Conservation (phyloP, 2,329 filamentous ascomycete species). For the Didymella arachidicola region DNA sequence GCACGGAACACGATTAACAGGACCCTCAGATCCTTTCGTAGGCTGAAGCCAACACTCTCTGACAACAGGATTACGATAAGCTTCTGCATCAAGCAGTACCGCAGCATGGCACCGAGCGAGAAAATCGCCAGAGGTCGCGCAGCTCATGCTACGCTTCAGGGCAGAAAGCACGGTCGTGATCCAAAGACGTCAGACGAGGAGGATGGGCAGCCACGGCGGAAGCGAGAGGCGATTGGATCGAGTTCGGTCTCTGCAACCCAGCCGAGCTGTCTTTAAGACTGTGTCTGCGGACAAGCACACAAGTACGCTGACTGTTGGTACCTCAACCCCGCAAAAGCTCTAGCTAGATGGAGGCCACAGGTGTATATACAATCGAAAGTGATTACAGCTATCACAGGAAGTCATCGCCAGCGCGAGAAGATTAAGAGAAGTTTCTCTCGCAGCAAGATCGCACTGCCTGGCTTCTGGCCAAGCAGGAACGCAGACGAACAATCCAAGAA, state of each 20-base stretch:
- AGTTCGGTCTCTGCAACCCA: background rate
- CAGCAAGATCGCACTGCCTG: background rate
- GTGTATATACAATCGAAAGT: background rate
- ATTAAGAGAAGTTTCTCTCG: too few relatives aligned
- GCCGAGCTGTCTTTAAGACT: background rate
- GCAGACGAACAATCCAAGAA: background rate
- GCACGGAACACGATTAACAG: too few relatives aligned
- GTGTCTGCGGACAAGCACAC: background rate
- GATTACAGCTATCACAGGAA: background rate
- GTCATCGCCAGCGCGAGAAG: background rate
- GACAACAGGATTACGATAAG: background rate
- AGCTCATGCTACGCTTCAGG: background rate
- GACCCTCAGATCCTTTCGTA: background rate
- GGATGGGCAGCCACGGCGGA: background rate
- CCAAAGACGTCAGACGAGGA: background rate
- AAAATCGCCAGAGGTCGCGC: background rate
- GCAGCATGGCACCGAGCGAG: background rate
- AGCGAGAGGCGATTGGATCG: background rate
- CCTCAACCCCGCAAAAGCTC: background rate
- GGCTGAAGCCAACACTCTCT: background rate
- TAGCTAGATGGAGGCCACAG: background rate
- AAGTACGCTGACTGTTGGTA: background rate
- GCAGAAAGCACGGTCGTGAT: too few relatives aligned
- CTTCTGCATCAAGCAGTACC: background rate
- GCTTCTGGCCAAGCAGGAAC: background rate